Evolutionary conservation across 768 basidiomycete genomes (phyloP).

Genomic region (Trametes punicea): DNA sequence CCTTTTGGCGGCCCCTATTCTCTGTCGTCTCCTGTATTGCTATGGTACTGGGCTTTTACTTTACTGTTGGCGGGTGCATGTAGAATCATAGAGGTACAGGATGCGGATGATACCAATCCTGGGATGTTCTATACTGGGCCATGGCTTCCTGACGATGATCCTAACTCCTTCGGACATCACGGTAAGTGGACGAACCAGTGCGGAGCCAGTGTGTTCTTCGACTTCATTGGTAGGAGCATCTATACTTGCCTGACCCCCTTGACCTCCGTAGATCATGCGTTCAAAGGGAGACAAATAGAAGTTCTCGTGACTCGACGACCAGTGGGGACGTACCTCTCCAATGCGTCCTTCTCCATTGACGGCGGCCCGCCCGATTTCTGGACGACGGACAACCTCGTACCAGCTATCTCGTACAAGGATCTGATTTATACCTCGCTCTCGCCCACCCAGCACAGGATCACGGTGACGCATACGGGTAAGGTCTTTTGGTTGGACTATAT

Average conservation of each 20-base stretch:
- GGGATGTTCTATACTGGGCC: slow-evolving; percentile 16
- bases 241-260: too few relatives aligned
- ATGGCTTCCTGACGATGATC: slow-evolving; percentile 13
- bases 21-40: background rate
- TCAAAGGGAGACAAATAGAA: slow-evolving; percentile 7
- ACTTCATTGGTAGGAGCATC: slow-evolving; percentile 10
- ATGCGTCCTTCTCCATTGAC: slow-evolving; percentile 18
- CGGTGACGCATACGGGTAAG: slow-evolving; percentile 9
- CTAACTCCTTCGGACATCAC: slow-evolving; percentile 5
- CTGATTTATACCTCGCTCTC: slow-evolving; percentile 14
- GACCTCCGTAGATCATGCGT: background rate
- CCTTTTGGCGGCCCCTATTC: background rate
- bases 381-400: slow-evolving; percentile 1
- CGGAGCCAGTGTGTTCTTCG: slow-evolving; percentile 8
- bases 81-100: background rate
- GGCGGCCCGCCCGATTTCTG: slow-evolving; percentile 6
- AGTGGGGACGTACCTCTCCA: slow-evolving; percentile 7
- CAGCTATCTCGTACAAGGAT: slow-evolving; percentile 1
- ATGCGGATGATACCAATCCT: slow-evolving; percentile 5
- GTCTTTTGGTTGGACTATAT: slow-evolving; percentile 15
- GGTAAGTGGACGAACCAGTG: slow-evolving; percentile 16
- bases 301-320: slow-evolving; percentile 11
- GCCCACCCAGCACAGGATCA: slow-evolving; percentile 4
- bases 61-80: background rate
- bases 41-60: background rate